Percentiles rank a stretch among this genome's conserved stretches.
These are phyloP conservation scores for Jatropha multifida DNA, from an alignment of 441 rosid species.

Conservation along the genomic window DNA sequence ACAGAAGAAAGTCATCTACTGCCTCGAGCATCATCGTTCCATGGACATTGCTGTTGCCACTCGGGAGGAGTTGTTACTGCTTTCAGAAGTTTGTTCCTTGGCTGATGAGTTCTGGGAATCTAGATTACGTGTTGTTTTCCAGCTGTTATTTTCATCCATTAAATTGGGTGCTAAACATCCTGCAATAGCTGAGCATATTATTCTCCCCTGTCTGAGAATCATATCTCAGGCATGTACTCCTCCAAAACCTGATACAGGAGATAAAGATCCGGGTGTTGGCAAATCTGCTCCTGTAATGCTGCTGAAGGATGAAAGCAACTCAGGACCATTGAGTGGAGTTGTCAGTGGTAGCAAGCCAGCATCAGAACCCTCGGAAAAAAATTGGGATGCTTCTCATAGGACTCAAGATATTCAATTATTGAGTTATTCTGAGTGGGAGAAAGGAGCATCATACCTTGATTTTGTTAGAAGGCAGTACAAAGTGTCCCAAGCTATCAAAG, in stretches of 20 bases:
- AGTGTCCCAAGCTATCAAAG: slow-evolving; percentile 80
- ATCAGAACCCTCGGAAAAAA: slow-evolving; percentile 63
- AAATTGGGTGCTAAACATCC: slow-evolving; percentile 99
- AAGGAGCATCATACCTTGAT: slow-evolving; percentile 99
- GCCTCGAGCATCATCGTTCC: slow-evolving; percentile 99
- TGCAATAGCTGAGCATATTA: slow-evolving; percentile 97
- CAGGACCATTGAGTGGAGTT: slow-evolving; percentile 47
- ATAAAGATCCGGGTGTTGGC: slow-evolving; percentile 66
- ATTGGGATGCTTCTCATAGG: slow-evolving; percentile 69
- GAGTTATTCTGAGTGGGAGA: slow-evolving; percentile 99
- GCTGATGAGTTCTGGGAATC: slow-evolving; percentile 99
- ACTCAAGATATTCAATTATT: slow-evolving; percentile 83
- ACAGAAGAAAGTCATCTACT: slow-evolving; percentile 98
- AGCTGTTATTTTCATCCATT: slow-evolving; percentile 94
- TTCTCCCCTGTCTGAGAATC: slow-evolving; percentile 99
- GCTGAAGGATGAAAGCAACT: slow-evolving; percentile 69
- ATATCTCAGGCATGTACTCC: slow-evolving; percentile 99
- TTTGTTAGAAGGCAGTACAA: slow-evolving; percentile 99
- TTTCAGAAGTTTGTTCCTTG: slow-evolving; percentile 98
- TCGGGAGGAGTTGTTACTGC: slow-evolving; percentile 95
- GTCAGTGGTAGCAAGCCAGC: slow-evolving; percentile 41
- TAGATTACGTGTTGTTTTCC: slow-evolving; percentile 95
- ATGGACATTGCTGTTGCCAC: slow-evolving; percentile 97
- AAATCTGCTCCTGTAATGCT: slow-evolving; percentile 56
- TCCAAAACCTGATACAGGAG: slow-evolving; percentile 94